A percentile compares a stretch with the other conserved stretches of the same genome.
Evolutionary conservation across 176 grass and related monocot genomes (phyloP).

Genomic region (Cymbopogon citratus): DNA sequence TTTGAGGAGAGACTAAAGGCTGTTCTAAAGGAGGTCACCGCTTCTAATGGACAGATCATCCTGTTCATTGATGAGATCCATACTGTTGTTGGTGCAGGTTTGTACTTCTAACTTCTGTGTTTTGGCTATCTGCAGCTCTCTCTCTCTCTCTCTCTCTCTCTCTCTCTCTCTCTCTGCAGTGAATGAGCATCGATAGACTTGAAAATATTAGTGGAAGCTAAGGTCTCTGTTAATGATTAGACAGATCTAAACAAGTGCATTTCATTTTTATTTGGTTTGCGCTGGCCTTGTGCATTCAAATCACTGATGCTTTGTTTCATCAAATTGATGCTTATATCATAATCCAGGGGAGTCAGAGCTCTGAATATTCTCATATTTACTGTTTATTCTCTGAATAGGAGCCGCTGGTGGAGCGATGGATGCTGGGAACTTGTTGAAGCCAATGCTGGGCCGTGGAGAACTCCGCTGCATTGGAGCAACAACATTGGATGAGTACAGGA

Average conservation of each 20-base stretch:
- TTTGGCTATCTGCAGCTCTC: not conserved
- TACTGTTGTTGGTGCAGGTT: conserved; percentile 94
- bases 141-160: no score
- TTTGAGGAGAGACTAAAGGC: conserved; percentile 55
- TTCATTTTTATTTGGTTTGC: not conserved
- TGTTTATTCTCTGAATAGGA: conserved; percentile 35
- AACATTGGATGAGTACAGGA: conserved; percentile 91
- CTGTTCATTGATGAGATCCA: conserved; percentile 99
- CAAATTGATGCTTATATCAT: not conserved
- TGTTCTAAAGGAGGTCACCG: conserved; percentile 89
- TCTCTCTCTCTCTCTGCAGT: no score
- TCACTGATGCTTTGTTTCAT: not conserved
- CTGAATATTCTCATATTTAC: not conserved
- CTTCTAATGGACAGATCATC: conserved; percentile 92
- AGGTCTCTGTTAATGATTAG: not conserved
- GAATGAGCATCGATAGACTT: not conserved
- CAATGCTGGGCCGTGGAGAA: conserved; percentile 87
- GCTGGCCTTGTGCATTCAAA: not conserved
- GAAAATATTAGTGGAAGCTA: not conserved
- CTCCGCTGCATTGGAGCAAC: conserved; percentile 94
- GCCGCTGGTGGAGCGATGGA: conserved; percentile 86
- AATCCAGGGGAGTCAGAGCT: not conserved
- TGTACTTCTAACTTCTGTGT: not conserved
- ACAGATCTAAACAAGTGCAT: not conserved
- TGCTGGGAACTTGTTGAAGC: conserved; percentile 88